Evolutionary conservation across 768 basidiomycete genomes (phyloP), one percentile per base, ranked within the genome.

Genomic region (Suillus sp.): DNA sequence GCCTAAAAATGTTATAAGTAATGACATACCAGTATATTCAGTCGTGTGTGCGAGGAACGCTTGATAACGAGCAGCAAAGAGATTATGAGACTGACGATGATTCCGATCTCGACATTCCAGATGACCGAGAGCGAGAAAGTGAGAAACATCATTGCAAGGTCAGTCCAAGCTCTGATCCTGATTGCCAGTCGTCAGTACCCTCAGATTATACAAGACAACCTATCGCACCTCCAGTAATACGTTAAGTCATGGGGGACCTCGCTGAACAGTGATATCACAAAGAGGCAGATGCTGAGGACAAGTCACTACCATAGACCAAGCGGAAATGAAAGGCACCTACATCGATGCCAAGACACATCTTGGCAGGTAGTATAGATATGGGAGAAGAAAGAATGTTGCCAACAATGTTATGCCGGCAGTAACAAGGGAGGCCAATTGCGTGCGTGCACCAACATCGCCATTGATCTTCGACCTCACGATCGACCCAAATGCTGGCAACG

Each of bases 381-480:
- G 94, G 20, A 99, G 83, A 16, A 98, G 82, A 82, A 92, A 96
- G 78, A 94, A 95, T 11, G 93, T 95, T 1, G 92, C 87, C 16
- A 96, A 79, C 18, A 99, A 78, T 20, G 96, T 86, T 30, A 94
- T 74, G 0, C 69, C 79, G 0, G 91, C 89, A 62, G 91, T 90
- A 40, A 95, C 81, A 22, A 97, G 74, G 2, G 92, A 91, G 27
- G 92, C 88, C 86, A 98, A 89, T 73, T 98, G 96, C 1, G 94
- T 92, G 35, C 91, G 84, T 4, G 86, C 93, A 34, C 96, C 96
- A 14, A 92, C 87, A 64, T 93, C 91, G 5, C 89, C 94, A 68
- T 95, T 97, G 56, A 97, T 90, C n/a, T 91, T 84, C 4, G 93
- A 92, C 66, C 92, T 83, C 1, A 97, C 95, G 67, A 99, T 94